Evolutionary conservation across 78 protist genomes (phyloP).

Genomic region (Monocercomonoides exilis): DNA sequence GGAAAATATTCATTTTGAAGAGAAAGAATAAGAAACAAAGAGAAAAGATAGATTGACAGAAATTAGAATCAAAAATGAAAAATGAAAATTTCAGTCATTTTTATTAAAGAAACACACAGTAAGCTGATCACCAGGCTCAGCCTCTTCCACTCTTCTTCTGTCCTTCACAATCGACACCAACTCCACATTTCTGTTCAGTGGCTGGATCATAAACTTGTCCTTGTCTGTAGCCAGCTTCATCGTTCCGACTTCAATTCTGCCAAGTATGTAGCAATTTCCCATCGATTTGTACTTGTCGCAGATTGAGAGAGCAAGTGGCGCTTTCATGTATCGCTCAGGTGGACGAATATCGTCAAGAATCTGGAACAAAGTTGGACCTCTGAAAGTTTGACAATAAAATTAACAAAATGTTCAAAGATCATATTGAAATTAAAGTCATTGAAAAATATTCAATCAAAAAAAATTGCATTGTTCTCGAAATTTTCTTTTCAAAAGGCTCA

Average conservation of each 20-base stretch:
- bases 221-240: neutral
- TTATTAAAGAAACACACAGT: neutral
- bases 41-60: neutral
- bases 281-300: conserved; percentile 12
- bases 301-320: conserved; percentile 24
- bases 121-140: conserved; percentile 6
- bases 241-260: conserved; percentile 13
- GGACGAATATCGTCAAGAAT: conserved; percentile 23
- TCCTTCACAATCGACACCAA: neutral
- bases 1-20: too few species aligned
- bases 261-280: neutral
- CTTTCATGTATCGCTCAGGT: conserved; percentile 3
- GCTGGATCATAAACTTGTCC: neutral
- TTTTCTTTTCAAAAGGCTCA: too few species aligned
- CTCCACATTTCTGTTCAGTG: neutral
- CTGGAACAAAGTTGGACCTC: conserved; percentile 22
- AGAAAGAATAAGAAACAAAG: neutral
- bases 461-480: too few species aligned
- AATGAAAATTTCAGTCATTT: neutral
- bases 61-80: neutral
- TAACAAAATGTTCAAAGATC: too few species aligned
- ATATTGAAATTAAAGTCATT: too few species aligned
- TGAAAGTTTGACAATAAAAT: too few species aligned
- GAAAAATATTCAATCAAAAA: too few species aligned
- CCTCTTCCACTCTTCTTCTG: neutral